phyloP scores from a whole-genome alignment of 805 yeast species.

The Wickerhamiella bombiphila region DNA sequence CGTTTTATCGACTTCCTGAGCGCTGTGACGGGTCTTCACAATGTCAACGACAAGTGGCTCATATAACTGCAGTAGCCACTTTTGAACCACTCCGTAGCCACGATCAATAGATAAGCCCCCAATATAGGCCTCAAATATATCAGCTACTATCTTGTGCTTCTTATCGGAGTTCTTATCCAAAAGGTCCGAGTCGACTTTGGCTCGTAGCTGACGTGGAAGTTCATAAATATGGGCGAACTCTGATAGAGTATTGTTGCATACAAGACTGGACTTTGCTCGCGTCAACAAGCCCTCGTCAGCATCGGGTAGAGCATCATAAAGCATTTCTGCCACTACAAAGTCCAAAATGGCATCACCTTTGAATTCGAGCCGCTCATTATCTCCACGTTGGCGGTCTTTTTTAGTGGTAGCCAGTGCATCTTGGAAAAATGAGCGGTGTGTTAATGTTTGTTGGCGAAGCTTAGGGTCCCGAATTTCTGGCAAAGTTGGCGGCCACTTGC shows the following conservation, averaged over 20 bases:
- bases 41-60: conserved; percentile 23
- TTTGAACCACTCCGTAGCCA: conserved; percentile 19
- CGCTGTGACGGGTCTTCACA: conserved; percentile 20
- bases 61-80: conserved; percentile 24
- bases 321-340: conserved; percentile 51
- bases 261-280: conserved; percentile 48
- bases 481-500: conserved; percentile 45
- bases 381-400: conserved; percentile 42
- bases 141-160: conserved; percentile 57
- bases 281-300: conserved; percentile 75
- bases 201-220: conserved; percentile 24
- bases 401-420: conserved; percentile 41
- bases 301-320: conserved; percentile 50
- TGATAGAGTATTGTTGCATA: conserved; percentile 57
- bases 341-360: conserved; percentile 79
- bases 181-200: conserved; percentile 5
- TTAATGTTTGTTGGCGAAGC: conserved; percentile 56
- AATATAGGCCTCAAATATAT: conserved; percentile 84
- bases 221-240: conserved; percentile 59
- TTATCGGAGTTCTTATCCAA: conserved; percentile 15
- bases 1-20: conserved; percentile 33
- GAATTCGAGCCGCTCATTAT: conserved; percentile 81
- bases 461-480: conserved; percentile 51
- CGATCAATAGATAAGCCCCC: conserved; percentile 47
- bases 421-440: conserved; percentile 49